phyloP scores from a whole-genome alignment of 139 green algal genomes.

The Monoraphidium neglectum region DNA sequence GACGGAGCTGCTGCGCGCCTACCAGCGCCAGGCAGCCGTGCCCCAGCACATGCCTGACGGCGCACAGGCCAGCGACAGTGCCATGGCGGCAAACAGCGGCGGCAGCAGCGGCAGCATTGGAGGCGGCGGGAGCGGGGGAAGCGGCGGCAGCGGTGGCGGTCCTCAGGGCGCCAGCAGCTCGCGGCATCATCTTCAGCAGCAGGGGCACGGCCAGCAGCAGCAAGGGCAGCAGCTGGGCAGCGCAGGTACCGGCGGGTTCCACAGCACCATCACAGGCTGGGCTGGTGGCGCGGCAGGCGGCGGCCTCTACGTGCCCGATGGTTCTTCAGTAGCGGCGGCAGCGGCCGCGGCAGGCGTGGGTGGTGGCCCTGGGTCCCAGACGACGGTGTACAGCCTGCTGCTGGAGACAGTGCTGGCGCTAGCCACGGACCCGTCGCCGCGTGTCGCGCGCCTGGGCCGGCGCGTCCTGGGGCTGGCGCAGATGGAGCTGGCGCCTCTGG shows the following conservation, averaged over 20 bases:
- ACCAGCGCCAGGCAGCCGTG: background rate
- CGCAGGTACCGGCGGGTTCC: background rate
- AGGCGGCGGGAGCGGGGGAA: background rate
- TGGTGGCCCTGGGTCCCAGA: background rate
- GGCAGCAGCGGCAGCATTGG: slow-evolving; percentile 11
- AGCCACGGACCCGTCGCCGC: slow-evolving; percentile 61
- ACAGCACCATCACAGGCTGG: slow-evolving; percentile 4
- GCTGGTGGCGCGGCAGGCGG: slow-evolving; percentile 7
- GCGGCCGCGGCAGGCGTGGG: background rate
- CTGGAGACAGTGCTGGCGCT: slow-evolving; percentile 73
- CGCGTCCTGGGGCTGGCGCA: slow-evolving; percentile 58
- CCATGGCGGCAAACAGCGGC: background rate
- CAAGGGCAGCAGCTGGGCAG: slow-evolving; percentile 3
- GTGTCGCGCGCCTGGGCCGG: slow-evolving; percentile 58
- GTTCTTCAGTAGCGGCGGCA: background rate
- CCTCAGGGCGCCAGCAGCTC: background rate
- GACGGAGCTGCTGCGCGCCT: slow-evolving; percentile 19
- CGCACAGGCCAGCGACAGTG: background rate
- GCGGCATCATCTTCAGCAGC: background rate
- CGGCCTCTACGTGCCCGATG: background rate
- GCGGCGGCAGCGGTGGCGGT: slow-evolving; percentile 9
- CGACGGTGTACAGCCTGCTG: slow-evolving; percentile 19
- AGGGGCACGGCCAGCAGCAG: slow-evolving; percentile 17
- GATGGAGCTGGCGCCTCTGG: slow-evolving; percentile 51
- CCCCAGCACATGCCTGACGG: slow-evolving; percentile 7